A percentile compares a stretch with the other conserved stretches of the same genome.
phyloP scores from a whole-genome alignment of 441 rosid species.

The Lepidium campestre region DNA sequence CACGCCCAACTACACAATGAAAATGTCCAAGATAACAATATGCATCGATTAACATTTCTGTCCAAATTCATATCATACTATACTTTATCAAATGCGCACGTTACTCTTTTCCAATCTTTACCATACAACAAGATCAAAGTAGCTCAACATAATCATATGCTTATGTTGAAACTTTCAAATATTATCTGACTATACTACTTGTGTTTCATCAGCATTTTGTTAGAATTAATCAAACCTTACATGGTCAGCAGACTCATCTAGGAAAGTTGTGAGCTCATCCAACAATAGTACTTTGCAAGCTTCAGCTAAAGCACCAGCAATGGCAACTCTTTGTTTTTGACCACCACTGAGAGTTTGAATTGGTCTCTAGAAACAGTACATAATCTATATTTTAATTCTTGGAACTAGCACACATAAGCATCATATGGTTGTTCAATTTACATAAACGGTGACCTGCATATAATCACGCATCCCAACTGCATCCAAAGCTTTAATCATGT shows the following conservation, averaged over 20 bases:
- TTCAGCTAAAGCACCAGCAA: conserved; percentile 97
- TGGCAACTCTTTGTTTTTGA: conserved; percentile 94
- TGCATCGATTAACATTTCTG: background rate
- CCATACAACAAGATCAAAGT: background rate
- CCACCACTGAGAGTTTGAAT: conserved; percentile 98
- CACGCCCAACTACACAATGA: conserved; percentile 63
- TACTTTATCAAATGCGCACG: background rate
- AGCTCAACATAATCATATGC: background rate
- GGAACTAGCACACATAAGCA: background rate
- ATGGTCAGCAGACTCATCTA: conserved; percentile 83
- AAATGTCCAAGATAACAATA: background rate
- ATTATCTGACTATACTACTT: background rate
- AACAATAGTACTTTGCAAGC: conserved; percentile 76
- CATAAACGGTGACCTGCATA: conserved; percentile 43
- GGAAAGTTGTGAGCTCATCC: conserved; percentile 93
- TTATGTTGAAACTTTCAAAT: background rate
- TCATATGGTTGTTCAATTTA: background rate
- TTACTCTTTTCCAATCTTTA: background rate
- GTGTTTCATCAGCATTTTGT: background rate
- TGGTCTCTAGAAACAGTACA: conserved; percentile 53
- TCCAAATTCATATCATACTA: background rate
- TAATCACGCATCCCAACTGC: conserved; percentile 78
- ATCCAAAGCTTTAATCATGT: conserved; percentile 56
- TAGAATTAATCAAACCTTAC: conserved; percentile 25
- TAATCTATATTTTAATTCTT: background rate